Evolutionary conservation across 352 stramenopile species (phyloP).

Genomic region (Globisporangium spinosum): DNA sequence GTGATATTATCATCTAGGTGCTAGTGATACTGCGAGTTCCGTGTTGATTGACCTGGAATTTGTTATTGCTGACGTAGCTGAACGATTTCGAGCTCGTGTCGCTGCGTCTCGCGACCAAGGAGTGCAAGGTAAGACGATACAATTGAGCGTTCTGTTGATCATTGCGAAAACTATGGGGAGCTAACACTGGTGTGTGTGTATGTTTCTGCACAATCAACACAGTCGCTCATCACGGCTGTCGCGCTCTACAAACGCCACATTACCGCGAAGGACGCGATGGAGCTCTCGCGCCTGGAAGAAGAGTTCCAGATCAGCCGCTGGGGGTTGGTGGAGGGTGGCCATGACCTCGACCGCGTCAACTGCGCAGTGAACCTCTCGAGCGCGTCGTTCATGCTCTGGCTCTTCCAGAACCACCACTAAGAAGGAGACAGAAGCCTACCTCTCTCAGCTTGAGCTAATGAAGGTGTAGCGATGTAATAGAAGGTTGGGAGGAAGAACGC

Average conservation of each 20-base stretch:
- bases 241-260: conserved; percentile 84
- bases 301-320: conserved; percentile 89
- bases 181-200: conserved; percentile 1
- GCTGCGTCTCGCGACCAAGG: conserved; percentile 72
- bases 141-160: neutral
- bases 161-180: neutral
- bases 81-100: conserved; percentile 73
- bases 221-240: conserved; percentile 81
- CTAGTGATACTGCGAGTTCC: neutral
- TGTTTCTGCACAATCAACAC: neutral
- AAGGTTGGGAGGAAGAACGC: neutral
- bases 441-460: no score
- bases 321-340: conserved; percentile 85
- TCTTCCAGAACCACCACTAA: conserved; percentile 72
- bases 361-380: conserved; percentile 79
- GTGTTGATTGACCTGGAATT: conserved; percentile 8
- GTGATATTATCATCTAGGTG: neutral
- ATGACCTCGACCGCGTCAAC: conserved; percentile 88
- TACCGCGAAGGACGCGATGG: conserved; percentile 81
- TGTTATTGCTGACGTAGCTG: conserved; percentile 29
- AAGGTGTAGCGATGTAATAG: neutral
- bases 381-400: conserved; percentile 80
- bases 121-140: conserved; percentile 65
- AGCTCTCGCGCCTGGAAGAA: conserved; percentile 79
- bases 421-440: neutral